A percentile compares a stretch with the other conserved stretches of the same genome.
Conservation (phyloP, 768 basidiomycete species). For the Leucocoprinus leucothites region DNA sequence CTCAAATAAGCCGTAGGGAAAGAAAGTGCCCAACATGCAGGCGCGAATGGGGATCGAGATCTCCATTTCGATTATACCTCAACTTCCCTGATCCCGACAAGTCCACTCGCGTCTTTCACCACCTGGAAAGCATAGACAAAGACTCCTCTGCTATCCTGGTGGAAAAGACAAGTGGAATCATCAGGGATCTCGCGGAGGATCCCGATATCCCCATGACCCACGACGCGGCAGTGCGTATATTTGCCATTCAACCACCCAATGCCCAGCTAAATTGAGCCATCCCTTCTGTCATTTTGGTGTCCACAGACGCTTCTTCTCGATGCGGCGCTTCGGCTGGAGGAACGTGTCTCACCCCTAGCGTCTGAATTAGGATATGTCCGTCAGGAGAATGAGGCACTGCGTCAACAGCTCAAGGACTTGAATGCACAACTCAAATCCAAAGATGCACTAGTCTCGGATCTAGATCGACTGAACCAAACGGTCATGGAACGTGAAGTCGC, state of each 20-base stretch:
- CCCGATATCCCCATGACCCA: neutral
- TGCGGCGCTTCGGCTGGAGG: conserved; percentile 5
- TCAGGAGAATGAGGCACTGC: conserved; percentile 3
- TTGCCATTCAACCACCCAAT: too few relatives aligned
- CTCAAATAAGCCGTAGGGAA: neutral
- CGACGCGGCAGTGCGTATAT: neutral
- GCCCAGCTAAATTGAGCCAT: neutral
- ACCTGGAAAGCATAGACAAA: conserved; percentile 5
- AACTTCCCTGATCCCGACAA: conserved; percentile 3
- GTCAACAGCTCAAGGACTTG: neutral
- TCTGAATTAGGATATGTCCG: conserved; percentile 2
- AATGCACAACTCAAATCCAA: conserved; percentile 7
- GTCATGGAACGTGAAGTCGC: neutral
- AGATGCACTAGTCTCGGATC: neutral
- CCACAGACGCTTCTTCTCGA: conserved; percentile 1
- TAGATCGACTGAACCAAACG: neutral
- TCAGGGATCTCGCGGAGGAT: neutral
- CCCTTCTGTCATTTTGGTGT: neutral
- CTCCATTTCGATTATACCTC: conserved; percentile 1
- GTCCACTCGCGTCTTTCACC: neutral
- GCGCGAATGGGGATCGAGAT: neutral
- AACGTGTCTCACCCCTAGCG: conserved; percentile 6
- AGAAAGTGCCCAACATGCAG: conserved; percentile 4
- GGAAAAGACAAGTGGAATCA: neutral
- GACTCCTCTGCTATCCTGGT: neutral